Conservation (phyloP, 805 yeast genomes). For the Lipomyces chichibuensis region DNA sequence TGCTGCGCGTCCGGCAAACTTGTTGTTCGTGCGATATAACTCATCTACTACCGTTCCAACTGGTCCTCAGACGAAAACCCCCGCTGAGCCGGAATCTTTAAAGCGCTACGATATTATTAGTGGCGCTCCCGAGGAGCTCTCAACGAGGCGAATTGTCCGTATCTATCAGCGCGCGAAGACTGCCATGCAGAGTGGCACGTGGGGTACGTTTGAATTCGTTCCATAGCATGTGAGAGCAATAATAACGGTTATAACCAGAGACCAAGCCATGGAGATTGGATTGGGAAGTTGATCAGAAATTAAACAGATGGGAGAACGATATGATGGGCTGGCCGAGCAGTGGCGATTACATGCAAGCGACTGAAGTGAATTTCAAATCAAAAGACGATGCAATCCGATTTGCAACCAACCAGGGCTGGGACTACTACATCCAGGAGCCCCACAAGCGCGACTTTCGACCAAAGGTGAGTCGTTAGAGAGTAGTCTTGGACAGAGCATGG, state of each 20-base stretch:
- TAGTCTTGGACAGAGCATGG: neutral
- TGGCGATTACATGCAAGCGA: constrained; percentile 78
- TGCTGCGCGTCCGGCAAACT: constrained; percentile 4
- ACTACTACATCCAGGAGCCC: constrained; percentile 80
- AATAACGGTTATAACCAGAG: constrained; percentile 22
- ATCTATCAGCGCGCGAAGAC: constrained; percentile 76
- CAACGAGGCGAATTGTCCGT: constrained; percentile 66
- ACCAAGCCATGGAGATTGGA: constrained; percentile 68
- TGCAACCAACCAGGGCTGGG: constrained; percentile 82
- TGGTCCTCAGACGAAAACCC: constrained; percentile 16
- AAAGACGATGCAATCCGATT: constrained; percentile 77
- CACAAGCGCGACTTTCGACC: constrained; percentile 69
- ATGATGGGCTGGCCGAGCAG: constrained; percentile 82
- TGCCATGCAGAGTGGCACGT: constrained; percentile 75
- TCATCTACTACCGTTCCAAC: constrained; percentile 11
- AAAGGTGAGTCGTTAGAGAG: constrained; percentile 61
- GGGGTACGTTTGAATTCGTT: constrained; percentile 35
- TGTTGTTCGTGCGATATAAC: constrained; percentile 20
- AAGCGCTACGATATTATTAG: constrained; percentile 59
- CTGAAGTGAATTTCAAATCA: constrained; percentile 70
- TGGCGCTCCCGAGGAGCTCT: constrained; percentile 75
- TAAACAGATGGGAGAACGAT: constrained; percentile 87
- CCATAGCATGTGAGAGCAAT: neutral
- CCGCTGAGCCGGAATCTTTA: constrained; percentile 41
- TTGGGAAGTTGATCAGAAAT: constrained; percentile 78